A percentile compares a stretch with the other conserved stretches of the same genome.
These are phyloP conservation scores for Fusarium guadeloupense DNA, from an alignment of 2,329 filamentous ascomycete genomes.

Conservation along the genomic window DNA sequence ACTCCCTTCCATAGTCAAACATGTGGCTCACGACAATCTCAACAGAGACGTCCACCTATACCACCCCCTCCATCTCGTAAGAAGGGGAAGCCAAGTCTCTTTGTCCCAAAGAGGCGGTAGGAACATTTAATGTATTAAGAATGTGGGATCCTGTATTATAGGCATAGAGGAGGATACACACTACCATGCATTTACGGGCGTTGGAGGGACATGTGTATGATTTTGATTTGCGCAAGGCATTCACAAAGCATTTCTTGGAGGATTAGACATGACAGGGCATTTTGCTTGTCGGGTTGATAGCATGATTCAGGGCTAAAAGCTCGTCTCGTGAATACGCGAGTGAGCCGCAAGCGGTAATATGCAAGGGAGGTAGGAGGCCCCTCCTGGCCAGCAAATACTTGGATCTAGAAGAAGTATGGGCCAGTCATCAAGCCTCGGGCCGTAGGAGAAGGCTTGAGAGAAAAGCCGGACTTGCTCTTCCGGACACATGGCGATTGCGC, in stretches of 20 bases:
- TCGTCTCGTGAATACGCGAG: conserved; percentile 3
- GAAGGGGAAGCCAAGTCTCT: conserved; percentile 55
- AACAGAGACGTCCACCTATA: conserved; percentile 31
- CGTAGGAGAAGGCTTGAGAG: background rate
- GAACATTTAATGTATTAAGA: background rate
- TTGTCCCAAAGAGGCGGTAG: conserved; percentile 53
- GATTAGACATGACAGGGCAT: background rate
- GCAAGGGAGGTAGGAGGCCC: conserved; percentile 21
- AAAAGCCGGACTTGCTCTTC: background rate
- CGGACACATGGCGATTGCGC: background rate
- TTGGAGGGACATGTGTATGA: conserved; percentile 18
- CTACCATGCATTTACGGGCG: conserved; percentile 33
- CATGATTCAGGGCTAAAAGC: background rate
- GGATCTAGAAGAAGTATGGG: background rate
- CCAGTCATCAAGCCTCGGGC: background rate
- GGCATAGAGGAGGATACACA: conserved; percentile 14
- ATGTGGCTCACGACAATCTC: conserved; percentile 29
- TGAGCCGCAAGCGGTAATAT: conserved; percentile 7
- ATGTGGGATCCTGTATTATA: conserved; percentile 14
- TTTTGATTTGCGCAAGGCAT: conserved; percentile 9
- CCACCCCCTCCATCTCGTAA: conserved; percentile 48
- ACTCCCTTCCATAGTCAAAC: background rate
- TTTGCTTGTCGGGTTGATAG: background rate
- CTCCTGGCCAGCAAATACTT: background rate
- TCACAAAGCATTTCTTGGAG: background rate